Base-by-base conservation (phyloP, 257 asterid species). In the Cinchona pubescens region DNA sequence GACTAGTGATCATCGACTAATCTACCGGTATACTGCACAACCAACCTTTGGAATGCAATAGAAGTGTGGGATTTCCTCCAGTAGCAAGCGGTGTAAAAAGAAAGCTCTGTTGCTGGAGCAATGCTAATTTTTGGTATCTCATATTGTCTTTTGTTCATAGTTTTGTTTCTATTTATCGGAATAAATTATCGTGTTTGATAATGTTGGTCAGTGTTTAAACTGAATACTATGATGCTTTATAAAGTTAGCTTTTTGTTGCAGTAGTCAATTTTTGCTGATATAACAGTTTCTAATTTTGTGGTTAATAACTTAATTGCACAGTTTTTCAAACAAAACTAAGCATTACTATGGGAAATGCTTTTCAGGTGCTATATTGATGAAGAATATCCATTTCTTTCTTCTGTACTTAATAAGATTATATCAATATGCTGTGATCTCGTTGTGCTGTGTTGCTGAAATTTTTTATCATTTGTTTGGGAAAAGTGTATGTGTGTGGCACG, bases 11-110 rank as follows among this genome's bases (percentile, higher is more conserved):
- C 55, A 32, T 29, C 76, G 14, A 66, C 71, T 72, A 72, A 58
- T 59, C 18, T 72, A 72, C 38, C 45, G 30, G 40, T 38, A 55
- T 16, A 65, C 59, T 23, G 66, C 72, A 49, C 66, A 37, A 55
- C 67, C 48, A 10, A 35, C 58, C 58, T 16, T 32, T 72, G 76
- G 75, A 67, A 29, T 73, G 62, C 51, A 19, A 55, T 46, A 75
- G 56, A 75, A 84, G 79, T 81, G 55, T 75, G 83, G 71, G 74
- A 55, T 78, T 71, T 72, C 49, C 68, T 78, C 77, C 43, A 58
- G 77, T 38, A 63, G 59, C 67, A 51, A 34, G 69, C 37, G 58
- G 59, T 45, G 61, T 56, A n/a, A 43, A 61, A 34, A 51, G 76
- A 69, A n/a, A 27, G 48, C 66, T 35, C 27, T 46, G 42, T 75